phyloP scores from a whole-genome alignment of 2,329 filamentous ascomycete species.

The Neofusicoccum sp. region DNA sequence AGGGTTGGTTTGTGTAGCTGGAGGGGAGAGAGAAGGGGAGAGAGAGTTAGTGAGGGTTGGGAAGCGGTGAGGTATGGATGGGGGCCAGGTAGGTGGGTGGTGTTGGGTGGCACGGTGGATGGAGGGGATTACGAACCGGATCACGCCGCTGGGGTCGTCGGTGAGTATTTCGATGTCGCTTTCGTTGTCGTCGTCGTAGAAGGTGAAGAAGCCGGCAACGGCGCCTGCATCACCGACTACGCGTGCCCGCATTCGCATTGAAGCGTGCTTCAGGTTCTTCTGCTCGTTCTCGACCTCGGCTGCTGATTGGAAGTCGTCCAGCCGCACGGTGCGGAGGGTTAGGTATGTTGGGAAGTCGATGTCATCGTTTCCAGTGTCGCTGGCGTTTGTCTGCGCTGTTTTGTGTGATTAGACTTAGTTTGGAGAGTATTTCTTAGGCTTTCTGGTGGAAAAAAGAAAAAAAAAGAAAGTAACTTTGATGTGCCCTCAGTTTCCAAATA shows the following conservation, averaged over 20 bases:
- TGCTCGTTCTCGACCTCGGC: conserved; percentile 52
- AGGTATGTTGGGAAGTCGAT: conserved; percentile 44
- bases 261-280: conserved; percentile 51
- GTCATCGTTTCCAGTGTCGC: conserved; percentile 31
- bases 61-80: not conserved
- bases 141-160: conserved; percentile 44
- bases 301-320: conserved; percentile 48
- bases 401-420: not conserved
- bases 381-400: conserved; percentile 26
- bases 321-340: conserved; percentile 50
- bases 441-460: no score
- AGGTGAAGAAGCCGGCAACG: conserved; percentile 61
- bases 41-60: not conserved
- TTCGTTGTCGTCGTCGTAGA: conserved; percentile 50
- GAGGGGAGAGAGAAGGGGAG: not conserved
- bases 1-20: conserved; percentile 63
- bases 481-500: no score
- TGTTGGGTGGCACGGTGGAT: not conserved
- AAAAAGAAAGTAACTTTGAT: no score
- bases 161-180: conserved; percentile 59
- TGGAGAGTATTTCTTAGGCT: no score
- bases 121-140: conserved; percentile 37
- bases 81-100: not conserved
- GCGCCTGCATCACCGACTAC: conserved; percentile 50
- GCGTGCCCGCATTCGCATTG: conserved; percentile 51